Evolutionary conservation across 441 rosid species (phyloP).

Genomic region (Geranium incanum): DNA sequence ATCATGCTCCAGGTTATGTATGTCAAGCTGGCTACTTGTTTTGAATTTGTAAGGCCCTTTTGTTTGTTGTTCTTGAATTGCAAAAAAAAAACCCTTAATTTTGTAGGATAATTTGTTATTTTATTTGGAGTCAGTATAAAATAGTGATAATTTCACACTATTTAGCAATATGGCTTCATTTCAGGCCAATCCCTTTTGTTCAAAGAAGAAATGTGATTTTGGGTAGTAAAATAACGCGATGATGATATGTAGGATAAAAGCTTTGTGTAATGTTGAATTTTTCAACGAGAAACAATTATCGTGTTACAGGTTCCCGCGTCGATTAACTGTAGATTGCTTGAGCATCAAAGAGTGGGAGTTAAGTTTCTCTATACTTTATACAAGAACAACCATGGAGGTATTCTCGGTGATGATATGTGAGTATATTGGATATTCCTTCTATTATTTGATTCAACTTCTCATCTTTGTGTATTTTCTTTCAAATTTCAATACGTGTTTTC

Average conservation of each 20-base stretch:
- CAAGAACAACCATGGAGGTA: slow-evolving; percentile 74
- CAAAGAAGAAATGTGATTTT: background rate
- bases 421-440: slow-evolving; percentile 28
- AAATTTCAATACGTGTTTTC: background rate
- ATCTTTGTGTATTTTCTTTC: slow-evolving; percentile 1
- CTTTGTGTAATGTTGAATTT: background rate
- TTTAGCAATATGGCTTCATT: background rate
- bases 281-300: background rate
- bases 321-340: slow-evolving; percentile 83
- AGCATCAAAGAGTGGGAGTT: slow-evolving; percentile 81
- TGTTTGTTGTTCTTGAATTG: no score
- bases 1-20: no score
- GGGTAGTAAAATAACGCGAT: background rate
- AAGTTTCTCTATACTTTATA: slow-evolving; percentile 63
- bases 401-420: slow-evolving; percentile 97
- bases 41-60: no score
- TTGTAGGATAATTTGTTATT: no score
- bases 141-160: no score
- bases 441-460: background rate
- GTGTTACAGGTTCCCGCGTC: slow-evolving; percentile 74
- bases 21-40: no score
- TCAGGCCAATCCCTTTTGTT: background rate
- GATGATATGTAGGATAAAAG: background rate
- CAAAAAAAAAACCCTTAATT: no score
- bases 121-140: no score